A percentile compares a stretch with the other conserved stretches of the same genome.
These are phyloP conservation scores for Brachypodium distachyon DNA, from an alignment of 202 grass and related monocot species.

Conservation along the genomic window DNA sequence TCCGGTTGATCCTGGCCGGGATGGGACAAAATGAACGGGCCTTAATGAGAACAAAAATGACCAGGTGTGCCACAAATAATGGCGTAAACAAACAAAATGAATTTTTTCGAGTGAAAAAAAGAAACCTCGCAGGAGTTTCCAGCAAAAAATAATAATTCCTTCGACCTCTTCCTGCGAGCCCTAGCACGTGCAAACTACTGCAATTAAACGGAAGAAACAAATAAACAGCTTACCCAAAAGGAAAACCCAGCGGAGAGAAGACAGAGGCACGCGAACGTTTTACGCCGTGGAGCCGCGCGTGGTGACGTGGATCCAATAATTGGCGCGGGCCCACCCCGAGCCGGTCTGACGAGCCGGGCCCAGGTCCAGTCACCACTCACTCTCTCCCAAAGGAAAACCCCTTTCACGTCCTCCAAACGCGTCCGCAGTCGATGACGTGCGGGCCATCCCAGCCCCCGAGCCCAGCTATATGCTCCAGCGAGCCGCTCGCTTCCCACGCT, in stretches of 20 bases:
- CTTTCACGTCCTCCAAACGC: not conserved
- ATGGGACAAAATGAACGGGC: too few relatives aligned
- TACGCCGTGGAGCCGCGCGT: not conserved
- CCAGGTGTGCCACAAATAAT: too few relatives aligned
- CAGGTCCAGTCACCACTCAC: not conserved
- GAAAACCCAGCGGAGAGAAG: not conserved
- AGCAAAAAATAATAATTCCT: too few relatives aligned
- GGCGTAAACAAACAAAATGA: too few relatives aligned
- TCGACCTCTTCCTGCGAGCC: not conserved
- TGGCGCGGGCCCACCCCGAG: not conserved
- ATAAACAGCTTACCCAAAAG: not conserved
- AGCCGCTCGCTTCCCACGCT: not conserved
- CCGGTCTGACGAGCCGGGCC: slow-evolving; percentile 23
- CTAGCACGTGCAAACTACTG: not conserved
- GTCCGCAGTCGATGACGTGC: not conserved
- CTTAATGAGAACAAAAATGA: too few relatives aligned
- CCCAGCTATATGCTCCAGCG: not conserved
- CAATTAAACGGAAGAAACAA: not conserved
- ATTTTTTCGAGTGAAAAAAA: too few relatives aligned
- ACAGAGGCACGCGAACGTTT: too few relatives aligned
- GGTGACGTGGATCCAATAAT: slow-evolving; percentile 41
- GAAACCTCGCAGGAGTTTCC: too few relatives aligned
- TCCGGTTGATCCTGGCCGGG: too few relatives aligned
- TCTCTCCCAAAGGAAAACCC: not conserved
- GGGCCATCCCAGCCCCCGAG: not conserved